Percentiles rank a stretch among this genome's conserved stretches.
Conservation (phyloP, 2,329 filamentous ascomycete species). For the Diaporthe amygdali region DNA sequence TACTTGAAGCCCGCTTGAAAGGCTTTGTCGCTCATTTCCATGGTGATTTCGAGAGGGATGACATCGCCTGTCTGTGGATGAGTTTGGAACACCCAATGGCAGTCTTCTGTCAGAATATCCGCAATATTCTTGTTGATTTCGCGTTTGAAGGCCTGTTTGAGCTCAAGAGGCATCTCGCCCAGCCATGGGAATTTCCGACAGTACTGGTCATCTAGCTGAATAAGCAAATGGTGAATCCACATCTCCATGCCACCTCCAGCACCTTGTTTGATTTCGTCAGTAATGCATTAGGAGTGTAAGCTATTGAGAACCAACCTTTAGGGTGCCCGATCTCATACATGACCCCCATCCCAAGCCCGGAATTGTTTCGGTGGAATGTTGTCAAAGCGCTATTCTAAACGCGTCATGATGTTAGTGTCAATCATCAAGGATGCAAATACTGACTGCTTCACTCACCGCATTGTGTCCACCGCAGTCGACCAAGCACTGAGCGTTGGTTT, state of each 20-base stretch:
- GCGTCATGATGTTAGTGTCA: too few relatives aligned
- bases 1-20: not conserved
- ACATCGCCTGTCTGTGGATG: too few relatives aligned
- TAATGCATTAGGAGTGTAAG: too few relatives aligned
- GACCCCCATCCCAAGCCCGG: not conserved
- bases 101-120: too few relatives aligned
- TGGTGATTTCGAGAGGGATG: not conserved
- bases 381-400: not conserved
- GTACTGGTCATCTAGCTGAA: too few relatives aligned
- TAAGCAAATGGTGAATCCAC: not conserved
- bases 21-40: not conserved
- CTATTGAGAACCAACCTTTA: not conserved
- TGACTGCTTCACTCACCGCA: not conserved
- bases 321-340: not conserved
- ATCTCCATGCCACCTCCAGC: not conserved
- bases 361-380: not conserved
- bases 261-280: not conserved
- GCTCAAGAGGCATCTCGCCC: too few relatives aligned
- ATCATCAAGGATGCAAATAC: not conserved
- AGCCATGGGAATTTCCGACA: too few relatives aligned
- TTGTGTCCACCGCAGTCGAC: not conserved
- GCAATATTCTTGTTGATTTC: too few relatives aligned
- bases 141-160: too few relatives aligned
- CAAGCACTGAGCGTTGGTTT: not conserved
- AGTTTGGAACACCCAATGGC: too few relatives aligned